Conservation (phyloP, 306 rosid species). For the Astragalus membranaceus region DNA sequence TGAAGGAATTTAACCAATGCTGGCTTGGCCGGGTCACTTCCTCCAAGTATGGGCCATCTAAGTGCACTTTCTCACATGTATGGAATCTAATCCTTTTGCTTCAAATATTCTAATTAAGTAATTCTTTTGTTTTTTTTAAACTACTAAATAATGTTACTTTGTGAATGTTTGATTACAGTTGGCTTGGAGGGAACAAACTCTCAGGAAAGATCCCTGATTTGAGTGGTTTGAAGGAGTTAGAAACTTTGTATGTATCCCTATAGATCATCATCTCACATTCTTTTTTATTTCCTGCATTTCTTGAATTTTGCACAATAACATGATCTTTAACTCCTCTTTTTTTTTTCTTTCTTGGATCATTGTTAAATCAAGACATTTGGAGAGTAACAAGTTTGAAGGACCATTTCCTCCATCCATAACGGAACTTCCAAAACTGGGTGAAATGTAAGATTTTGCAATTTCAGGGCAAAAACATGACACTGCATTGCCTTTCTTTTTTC, state of each 20-base stretch:
- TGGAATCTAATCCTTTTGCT: slow-evolving; percentile 20
- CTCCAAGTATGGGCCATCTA: slow-evolving; percentile 46
- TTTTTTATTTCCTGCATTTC: neutral
- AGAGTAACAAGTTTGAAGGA: slow-evolving; percentile 69
- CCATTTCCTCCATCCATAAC: slow-evolving; percentile 43
- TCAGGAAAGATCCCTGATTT: slow-evolving; percentile 69
- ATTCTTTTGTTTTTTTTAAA: neutral
- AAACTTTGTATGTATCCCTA: slow-evolving; percentile 52
- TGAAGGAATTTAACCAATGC: slow-evolving; percentile 62
- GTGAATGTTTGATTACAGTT: slow-evolving; percentile 36
- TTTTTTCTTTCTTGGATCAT: neutral
- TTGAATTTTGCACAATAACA: neutral
- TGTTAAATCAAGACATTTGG: slow-evolving; percentile 62
- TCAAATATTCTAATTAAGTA: neutral
- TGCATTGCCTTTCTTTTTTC: neutral
- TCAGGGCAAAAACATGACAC: neutral
- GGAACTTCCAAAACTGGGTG: slow-evolving; percentile 45
- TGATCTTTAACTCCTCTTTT: slow-evolving; percentile 6
- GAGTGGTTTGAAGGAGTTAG: slow-evolving; percentile 42
- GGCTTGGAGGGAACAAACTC: slow-evolving; percentile 68
- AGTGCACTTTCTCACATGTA: slow-evolving; percentile 58
- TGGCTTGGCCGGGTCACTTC: slow-evolving; percentile 54
- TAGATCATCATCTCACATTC: neutral
- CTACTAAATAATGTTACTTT: neutral
- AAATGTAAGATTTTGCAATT: slow-evolving; percentile 50